phyloP scores from a whole-genome alignment of 139 green algal species.

The Chlorokybus atmophyticus region DNA sequence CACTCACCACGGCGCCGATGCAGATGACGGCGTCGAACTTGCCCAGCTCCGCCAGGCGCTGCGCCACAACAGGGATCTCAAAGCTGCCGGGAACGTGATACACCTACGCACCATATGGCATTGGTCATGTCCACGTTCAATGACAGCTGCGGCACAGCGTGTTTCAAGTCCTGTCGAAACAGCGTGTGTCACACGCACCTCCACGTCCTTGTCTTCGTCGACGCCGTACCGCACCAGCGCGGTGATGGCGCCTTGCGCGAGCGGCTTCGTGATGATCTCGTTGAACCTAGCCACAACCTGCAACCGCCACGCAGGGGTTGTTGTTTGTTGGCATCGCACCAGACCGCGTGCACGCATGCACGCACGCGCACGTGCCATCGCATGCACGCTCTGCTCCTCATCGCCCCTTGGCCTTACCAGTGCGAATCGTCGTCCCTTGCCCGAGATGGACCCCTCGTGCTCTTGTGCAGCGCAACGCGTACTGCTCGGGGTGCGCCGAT shows the following conservation, averaged over 20 bases:
- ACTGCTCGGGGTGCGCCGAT: too few relatives aligned
- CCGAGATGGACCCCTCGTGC: too few relatives aligned
- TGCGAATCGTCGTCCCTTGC: too few relatives aligned
- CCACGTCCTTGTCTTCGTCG: constrained; percentile 52
- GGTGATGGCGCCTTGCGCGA: constrained; percentile 69
- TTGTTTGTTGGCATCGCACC: too few relatives aligned
- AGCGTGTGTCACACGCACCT: constrained; percentile 1
- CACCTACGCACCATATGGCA: constrained; percentile 39
- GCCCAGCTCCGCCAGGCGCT: constrained; percentile 70
- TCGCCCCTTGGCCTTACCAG: too few relatives aligned
- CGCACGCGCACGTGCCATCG: too few relatives aligned
- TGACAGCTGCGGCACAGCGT: constrained; percentile 1
- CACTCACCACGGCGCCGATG: constrained; percentile 72
- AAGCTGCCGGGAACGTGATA: constrained; percentile 89
- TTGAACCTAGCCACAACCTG: constrained; percentile 85
- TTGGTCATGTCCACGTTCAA: neutral
- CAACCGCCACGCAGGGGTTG: too few relatives aligned
- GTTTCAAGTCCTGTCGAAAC: constrained; percentile 1
- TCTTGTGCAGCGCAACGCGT: too few relatives aligned
- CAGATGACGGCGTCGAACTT: constrained; percentile 77
- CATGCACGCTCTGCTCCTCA: too few relatives aligned
- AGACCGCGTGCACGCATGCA: too few relatives aligned
- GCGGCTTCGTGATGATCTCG: constrained; percentile 78
- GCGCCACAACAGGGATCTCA: constrained; percentile 83
- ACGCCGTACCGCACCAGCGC: constrained; percentile 58